Conservation (phyloP, 1,284 basidiomycete species). For the Coniophora puteana region DNA sequence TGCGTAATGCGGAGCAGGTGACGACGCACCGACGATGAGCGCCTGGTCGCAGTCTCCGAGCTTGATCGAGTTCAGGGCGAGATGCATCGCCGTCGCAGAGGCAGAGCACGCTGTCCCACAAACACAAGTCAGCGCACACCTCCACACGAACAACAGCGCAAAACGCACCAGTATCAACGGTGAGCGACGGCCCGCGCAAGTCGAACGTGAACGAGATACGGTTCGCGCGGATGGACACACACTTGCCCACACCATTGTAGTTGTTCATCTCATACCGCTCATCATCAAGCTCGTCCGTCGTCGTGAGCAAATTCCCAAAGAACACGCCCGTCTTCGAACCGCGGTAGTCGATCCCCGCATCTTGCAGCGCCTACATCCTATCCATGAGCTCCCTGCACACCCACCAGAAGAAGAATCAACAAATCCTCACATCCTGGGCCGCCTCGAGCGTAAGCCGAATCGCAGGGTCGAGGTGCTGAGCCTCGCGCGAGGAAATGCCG, state of each 20-base stretch:
- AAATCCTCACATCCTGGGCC: constrained; percentile 21
- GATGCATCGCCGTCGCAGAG: constrained; percentile 13
- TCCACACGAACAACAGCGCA: no score
- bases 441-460: constrained; percentile 19
- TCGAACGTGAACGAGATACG: constrained; percentile 6
- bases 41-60: constrained; percentile 15
- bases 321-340: constrained; percentile 30
- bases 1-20: not conserved
- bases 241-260: constrained; percentile 23
- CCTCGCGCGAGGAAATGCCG: constrained; percentile 27
- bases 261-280: constrained; percentile 23
- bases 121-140: no score
- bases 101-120: constrained; percentile 11
- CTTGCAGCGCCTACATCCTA: constrained; percentile 22
- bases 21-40: constrained; percentile 9
- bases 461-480: constrained; percentile 21
- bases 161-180: constrained; percentile 17
- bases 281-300: constrained; percentile 23
- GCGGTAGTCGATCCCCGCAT: constrained; percentile 29
- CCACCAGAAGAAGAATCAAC: not conserved
- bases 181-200: constrained; percentile 11
- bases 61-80: constrained; percentile 13
- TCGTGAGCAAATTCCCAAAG: constrained; percentile 24
- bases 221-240: constrained; percentile 25
- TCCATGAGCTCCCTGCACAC: not conserved